Conservation (phyloP, 2,329 filamentous ascomycete species). For the Verruconis gallopava region DNA sequence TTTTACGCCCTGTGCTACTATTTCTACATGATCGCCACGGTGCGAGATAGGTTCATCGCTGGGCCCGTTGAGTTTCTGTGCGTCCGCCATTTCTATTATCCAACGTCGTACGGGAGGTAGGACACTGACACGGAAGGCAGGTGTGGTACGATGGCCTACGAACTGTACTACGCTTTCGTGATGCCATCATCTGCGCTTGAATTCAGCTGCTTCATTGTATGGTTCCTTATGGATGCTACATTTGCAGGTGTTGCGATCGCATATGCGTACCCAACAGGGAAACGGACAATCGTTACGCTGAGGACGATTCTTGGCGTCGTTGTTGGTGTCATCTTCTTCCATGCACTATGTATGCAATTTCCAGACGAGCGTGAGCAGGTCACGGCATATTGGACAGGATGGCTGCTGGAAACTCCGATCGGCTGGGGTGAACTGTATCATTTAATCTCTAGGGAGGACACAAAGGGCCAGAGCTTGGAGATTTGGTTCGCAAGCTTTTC, state of each 20-base stretch:
- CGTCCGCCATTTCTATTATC: background rate
- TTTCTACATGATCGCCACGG: conserved; percentile 27
- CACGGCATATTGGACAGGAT: conserved; percentile 28
- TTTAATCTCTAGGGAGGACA: conserved; percentile 20
- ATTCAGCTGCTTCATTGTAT: conserved; percentile 23
- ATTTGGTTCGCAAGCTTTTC: conserved; percentile 23
- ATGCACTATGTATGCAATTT: conserved; percentile 18
- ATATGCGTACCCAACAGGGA: conserved; percentile 17
- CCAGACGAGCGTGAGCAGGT: conserved; percentile 28
- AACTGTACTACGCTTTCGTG: conserved; percentile 27
- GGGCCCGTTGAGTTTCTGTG: conserved; percentile 17
- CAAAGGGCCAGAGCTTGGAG: conserved; percentile 27
- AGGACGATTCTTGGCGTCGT: conserved; percentile 19
- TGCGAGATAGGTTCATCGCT: conserved; percentile 22
- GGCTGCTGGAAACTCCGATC: conserved; percentile 26
- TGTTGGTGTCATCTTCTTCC: conserved; percentile 20
- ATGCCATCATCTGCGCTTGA: conserved; percentile 24
- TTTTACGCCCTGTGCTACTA: conserved; percentile 29
- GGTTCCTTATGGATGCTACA: conserved; percentile 25
- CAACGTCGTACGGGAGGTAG: too few relatives aligned
- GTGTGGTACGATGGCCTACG: conserved; percentile 24
- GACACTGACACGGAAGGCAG: too few relatives aligned
- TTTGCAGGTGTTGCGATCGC: conserved; percentile 23
- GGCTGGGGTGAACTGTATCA: conserved; percentile 23
- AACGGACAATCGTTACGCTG: conserved; percentile 15